Conservation (phyloP, 768 basidiomycete species). For the Jaapia argillacea region DNA sequence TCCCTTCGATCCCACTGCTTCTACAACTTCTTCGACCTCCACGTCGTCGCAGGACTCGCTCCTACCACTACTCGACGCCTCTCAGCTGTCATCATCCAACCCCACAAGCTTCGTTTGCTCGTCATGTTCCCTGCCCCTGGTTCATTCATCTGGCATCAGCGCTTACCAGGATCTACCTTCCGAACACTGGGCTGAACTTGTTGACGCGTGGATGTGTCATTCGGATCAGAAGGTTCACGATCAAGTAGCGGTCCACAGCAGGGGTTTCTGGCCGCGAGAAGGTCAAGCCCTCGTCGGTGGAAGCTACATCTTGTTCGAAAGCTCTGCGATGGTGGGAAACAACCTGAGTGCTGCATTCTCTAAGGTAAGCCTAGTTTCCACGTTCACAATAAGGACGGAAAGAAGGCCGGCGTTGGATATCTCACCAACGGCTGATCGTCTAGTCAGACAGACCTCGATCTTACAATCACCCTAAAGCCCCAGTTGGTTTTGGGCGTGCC, state of each 20-base stretch:
- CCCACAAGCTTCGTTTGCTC: constrained; percentile 69
- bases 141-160: constrained; percentile 34
- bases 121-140: constrained; percentile 68
- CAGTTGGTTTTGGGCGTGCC: constrained; percentile 41
- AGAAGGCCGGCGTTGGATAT: constrained; percentile 86
- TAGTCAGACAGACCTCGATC: constrained; percentile 9
- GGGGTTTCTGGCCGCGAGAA: constrained; percentile 71
- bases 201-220: constrained; percentile 99
- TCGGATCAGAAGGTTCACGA: constrained; percentile 76
- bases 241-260: constrained; percentile 45
- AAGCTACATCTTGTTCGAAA: constrained; percentile 77
- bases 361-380: constrained; percentile 42
- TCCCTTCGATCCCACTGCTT: constrained; percentile 6
- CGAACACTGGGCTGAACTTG: constrained; percentile 94
- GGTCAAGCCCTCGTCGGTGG: constrained; percentile 81
- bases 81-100: constrained; percentile 41
- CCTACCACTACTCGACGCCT: constrained; percentile 56
- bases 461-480: constrained; percentile 37
- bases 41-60: constrained; percentile 18
- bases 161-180: constrained; percentile 83
- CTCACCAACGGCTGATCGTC: constrained; percentile 51
- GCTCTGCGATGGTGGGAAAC: constrained; percentile 38
- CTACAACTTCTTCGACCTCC: constrained; percentile 14
- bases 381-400: constrained; percentile 46
- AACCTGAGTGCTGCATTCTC: constrained; percentile 34